Evolutionary conservation across 2,329 filamentous ascomycete species (phyloP).

Genomic region (Diaporthe sp.): DNA sequence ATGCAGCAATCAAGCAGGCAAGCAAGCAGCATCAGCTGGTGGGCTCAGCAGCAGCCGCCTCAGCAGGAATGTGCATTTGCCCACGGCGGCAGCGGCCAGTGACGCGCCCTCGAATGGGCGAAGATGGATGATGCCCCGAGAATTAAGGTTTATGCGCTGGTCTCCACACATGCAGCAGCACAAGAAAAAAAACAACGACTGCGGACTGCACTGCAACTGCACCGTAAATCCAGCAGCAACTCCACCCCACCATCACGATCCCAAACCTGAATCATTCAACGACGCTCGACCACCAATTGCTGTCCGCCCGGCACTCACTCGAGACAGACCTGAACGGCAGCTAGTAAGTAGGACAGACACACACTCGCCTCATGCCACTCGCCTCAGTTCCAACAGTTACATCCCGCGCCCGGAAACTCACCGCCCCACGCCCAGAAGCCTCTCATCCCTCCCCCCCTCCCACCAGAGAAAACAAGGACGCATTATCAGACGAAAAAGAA

Average conservation of each 20-base stretch:
- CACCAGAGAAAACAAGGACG: not conserved
- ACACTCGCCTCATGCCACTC: not conserved
- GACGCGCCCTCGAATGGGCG: not conserved
- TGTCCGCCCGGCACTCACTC: not conserved
- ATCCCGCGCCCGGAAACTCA: not conserved
- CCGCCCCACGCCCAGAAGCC: not conserved
- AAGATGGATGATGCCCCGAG: not conserved
- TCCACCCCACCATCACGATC: conserved; percentile 9
- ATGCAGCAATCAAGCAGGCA: no score
- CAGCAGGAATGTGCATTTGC: not conserved
- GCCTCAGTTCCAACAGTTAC: not conserved
- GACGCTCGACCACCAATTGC: conserved; percentile 14
- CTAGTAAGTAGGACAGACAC: no score
- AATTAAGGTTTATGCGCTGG: conserved; percentile 29
- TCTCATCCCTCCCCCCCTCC: not conserved
- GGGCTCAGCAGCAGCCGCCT: not conserved
- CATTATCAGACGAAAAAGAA: conserved; percentile 6
- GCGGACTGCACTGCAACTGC: not conserved
- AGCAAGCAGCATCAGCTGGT: not conserved
- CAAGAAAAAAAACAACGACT: not conserved
- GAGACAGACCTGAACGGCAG: not conserved
- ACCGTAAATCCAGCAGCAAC: conserved; percentile 9
- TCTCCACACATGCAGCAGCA: conserved; percentile 24
- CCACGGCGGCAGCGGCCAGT: not conserved
- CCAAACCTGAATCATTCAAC: conserved; percentile 17